Percentiles rank a stretch among this genome's conserved stretches.
phyloP scores from a whole-genome alignment of 768 basidiomycete genomes.

The Scleroderma citrinum region DNA sequence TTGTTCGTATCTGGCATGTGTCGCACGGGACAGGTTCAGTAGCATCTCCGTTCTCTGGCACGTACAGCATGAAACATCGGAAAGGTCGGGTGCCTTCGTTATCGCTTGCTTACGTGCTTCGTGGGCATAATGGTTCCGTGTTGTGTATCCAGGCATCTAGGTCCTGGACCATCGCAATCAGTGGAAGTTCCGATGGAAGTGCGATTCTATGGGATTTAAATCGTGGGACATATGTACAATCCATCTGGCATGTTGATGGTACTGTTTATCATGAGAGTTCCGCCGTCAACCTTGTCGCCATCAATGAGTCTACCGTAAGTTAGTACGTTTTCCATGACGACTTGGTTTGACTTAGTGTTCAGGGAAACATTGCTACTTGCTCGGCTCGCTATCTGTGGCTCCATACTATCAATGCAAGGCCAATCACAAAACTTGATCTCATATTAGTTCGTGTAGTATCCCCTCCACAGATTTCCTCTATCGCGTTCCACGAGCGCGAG shows the following conservation, averaged over 20 bases:
- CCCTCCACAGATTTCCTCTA: slow-evolving; percentile 54
- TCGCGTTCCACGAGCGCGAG: slow-evolving; percentile 88
- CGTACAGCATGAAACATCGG: slow-evolving; percentile 10
- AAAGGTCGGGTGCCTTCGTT: slow-evolving; percentile 24
- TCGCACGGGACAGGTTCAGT: slow-evolving; percentile 24
- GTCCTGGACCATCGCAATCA: slow-evolving; percentile 78
- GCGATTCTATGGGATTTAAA: slow-evolving; percentile 91
- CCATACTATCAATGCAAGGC: slow-evolving; percentile 83
- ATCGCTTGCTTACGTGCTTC: slow-evolving; percentile 66
- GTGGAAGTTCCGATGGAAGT: slow-evolving; percentile 81
- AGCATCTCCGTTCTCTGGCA: slow-evolving; percentile 15
- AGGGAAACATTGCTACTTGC: slow-evolving; percentile 89
- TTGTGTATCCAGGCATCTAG: slow-evolving; percentile 66
- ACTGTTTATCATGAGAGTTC: slow-evolving; percentile 20
- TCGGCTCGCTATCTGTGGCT: slow-evolving; percentile 65
- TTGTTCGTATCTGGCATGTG: slow-evolving; percentile 79
- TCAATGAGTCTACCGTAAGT: slow-evolving; percentile 85
- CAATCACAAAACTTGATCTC: slow-evolving; percentile 66
- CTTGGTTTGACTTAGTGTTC: background rate
- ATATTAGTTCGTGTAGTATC: slow-evolving; percentile 35
- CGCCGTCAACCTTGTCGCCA: slow-evolving; percentile 60
- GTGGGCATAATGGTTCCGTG: slow-evolving; percentile 69
- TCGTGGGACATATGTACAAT: slow-evolving; percentile 69
- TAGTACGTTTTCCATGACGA: background rate
- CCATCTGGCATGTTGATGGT: slow-evolving; percentile 60